Percentiles rank a stretch among this genome's conserved stretches.
These are phyloP conservation scores for Boletus semigastroideus DNA, from an alignment of 1,284 basidiomycete species.

Conservation along the genomic window DNA sequence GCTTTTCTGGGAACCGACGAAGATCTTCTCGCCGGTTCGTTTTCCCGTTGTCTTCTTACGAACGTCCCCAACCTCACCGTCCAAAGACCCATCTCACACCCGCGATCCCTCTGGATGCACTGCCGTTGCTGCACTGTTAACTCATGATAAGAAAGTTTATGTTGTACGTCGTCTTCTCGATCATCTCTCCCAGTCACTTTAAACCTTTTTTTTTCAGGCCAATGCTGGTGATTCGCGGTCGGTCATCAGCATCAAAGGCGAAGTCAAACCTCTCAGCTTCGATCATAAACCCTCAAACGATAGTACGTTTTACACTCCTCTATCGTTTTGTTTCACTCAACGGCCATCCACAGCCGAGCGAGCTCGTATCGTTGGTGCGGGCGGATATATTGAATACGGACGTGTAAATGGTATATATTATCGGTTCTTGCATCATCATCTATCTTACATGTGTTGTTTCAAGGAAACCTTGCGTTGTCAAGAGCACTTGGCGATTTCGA, in stretches of 20 bases:
- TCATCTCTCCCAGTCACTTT: not conserved
- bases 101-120: conserved; percentile 97
- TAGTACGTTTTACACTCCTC: conserved; percentile 44
- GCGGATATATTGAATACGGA: conserved; percentile 96
- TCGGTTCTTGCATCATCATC: not conserved
- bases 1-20: conserved; percentile 95
- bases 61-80: not conserved
- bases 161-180: conserved; percentile 50
- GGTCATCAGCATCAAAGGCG: conserved; percentile 85
- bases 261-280: conserved; percentile 85
- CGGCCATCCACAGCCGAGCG: conserved; percentile 64
- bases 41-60: not conserved
- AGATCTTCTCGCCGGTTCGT: conserved; percentile 83
- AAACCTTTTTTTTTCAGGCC: conserved; percentile 53
- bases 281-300: conserved; percentile 97
- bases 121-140: conserved; percentile 87
- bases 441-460: conserved; percentile 1
- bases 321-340: not conserved
- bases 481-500: conserved; percentile 98
- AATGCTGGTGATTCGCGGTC: conserved; percentile 97
- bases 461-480: conserved; percentile 95
- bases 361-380: conserved; percentile 87
- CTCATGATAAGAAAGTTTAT: conserved; percentile 75
- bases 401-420: conserved; percentile 85
- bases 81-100: conserved; percentile 77